Evolutionary conservation across 176 grass and related monocot species (phyloP).

Genomic region (Cenchrus fungigraminus): DNA sequence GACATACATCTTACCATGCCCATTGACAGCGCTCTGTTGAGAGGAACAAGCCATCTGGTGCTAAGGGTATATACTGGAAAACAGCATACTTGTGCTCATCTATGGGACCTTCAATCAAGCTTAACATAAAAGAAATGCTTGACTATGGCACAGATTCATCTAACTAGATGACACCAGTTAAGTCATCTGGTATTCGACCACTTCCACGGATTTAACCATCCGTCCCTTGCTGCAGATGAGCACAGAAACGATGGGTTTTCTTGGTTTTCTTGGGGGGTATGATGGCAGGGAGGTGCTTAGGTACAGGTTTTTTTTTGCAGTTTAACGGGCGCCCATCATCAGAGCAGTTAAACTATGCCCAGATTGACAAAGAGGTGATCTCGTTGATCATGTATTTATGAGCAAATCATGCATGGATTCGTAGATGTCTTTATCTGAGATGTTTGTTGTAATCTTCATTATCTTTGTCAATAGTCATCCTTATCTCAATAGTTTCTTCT

Average conservation of each 20-base stretch:
- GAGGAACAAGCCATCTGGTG: conserved; percentile 93
- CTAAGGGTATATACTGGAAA: conserved; percentile 98
- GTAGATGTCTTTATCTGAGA: conserved; percentile 22
- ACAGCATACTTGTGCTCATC: conserved; percentile 85
- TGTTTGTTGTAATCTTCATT: conserved; percentile 51
- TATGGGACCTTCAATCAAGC: conserved; percentile 92
- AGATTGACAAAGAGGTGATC: conserved; percentile 32
- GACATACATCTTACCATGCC: conserved; percentile 28
- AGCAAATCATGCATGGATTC: conserved; percentile 45
- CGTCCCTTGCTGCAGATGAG: conserved; percentile 31
- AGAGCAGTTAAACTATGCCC: conserved; percentile 37
- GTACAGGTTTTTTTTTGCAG: conserved; percentile 48
- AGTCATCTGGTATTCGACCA: conserved; percentile 38
- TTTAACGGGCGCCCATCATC: conserved; percentile 47
- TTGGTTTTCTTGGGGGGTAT: neutral
- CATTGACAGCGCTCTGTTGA: conserved; percentile 80
- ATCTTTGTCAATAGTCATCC: conserved; percentile 54
- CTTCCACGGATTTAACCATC: conserved; percentile 32
- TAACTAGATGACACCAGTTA: conserved; percentile 41
- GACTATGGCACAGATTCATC: conserved; percentile 60
- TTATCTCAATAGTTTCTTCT: conserved; percentile 30
- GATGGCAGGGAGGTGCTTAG: conserved; percentile 43
- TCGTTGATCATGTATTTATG: conserved; percentile 55
- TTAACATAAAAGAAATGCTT: conserved; percentile 94
- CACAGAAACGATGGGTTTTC: neutral